Percentiles rank a stretch among this genome's conserved stretches.
Conservation (phyloP, 331 rosid genomes). For the Ulmus americana region DNA sequence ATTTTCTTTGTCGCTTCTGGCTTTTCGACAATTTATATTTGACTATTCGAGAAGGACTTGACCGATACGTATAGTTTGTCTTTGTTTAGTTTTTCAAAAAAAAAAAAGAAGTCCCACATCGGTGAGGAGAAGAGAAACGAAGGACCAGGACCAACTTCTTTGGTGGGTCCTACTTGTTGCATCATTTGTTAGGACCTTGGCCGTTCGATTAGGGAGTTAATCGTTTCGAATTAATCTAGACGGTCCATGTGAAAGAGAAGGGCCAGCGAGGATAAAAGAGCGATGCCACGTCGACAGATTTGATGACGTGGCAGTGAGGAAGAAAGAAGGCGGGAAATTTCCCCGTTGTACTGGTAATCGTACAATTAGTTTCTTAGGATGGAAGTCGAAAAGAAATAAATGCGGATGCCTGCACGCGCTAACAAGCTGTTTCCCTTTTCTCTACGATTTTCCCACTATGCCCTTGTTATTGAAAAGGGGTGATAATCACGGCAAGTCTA, state of each 20-base stretch:
- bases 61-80: conserved; percentile 2
- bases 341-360: too few relatives aligned
- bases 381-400: too few relatives aligned
- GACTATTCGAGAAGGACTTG: neutral
- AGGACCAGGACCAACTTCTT: neutral
- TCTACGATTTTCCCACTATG: neutral
- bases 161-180: neutral
- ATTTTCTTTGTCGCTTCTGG: too few relatives aligned
- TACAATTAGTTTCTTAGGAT: too few relatives aligned
- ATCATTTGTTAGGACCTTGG: neutral
- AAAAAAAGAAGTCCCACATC: too few relatives aligned
- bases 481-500: too few relatives aligned
- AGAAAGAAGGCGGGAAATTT: conserved; percentile 6
- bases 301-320: neutral
- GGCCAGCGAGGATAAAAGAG: neutral
- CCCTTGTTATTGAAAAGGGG: neutral
- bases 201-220: neutral
- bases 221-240: neutral
- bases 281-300: neutral
- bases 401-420: neutral
- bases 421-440: neutral
- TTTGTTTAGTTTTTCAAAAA: neutral
- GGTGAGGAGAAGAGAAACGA: neutral
- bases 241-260: neutral
- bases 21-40: too few relatives aligned